phyloP scores from a whole-genome alignment of 345 rosid genomes.

The Eucalyptus shirleyi region DNA sequence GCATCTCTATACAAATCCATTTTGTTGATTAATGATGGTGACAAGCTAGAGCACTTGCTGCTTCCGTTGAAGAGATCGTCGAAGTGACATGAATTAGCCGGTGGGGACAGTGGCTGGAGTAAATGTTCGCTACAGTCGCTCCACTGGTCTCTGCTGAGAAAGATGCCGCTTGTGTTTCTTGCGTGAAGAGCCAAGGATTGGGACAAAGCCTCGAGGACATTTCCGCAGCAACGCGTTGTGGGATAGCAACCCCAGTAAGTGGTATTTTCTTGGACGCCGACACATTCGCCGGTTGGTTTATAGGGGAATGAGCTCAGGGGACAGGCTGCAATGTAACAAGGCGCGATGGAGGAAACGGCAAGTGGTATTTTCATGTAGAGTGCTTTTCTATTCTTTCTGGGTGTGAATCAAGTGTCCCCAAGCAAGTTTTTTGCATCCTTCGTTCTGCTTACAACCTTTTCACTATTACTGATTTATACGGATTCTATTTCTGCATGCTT shows the following conservation, averaged over 20 bases:
- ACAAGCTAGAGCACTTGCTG: conserved; percentile 11
- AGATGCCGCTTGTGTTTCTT: neutral
- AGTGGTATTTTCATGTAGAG: neutral
- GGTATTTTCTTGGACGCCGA: conserved; percentile 1
- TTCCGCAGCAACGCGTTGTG: conserved; percentile 32
- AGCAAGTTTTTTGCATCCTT: neutral
- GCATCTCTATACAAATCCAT: neutral
- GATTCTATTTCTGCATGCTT: neutral
- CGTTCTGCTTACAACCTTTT: neutral
- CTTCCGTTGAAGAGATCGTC: conserved; percentile 8
- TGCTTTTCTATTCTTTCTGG: neutral
- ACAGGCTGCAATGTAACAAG: conserved; percentile 10
- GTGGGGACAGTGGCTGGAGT: neutral
- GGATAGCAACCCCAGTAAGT: conserved; percentile 10
- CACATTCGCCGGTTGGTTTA: conserved; percentile 36
- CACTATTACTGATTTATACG: neutral
- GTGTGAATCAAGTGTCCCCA: neutral
- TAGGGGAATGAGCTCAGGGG: conserved; percentile 14
- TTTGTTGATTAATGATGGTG: neutral
- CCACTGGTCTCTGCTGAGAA: conserved; percentile 22
- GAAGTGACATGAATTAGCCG: conserved; percentile 17
- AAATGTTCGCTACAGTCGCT: conserved; percentile 1
- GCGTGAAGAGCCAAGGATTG: conserved; percentile 20
- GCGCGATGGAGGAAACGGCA: neutral
- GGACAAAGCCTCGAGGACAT: conserved; percentile 27